Conservation (phyloP, 1,139 yeast genomes). For the Lodderomyces elongisporus region DNA sequence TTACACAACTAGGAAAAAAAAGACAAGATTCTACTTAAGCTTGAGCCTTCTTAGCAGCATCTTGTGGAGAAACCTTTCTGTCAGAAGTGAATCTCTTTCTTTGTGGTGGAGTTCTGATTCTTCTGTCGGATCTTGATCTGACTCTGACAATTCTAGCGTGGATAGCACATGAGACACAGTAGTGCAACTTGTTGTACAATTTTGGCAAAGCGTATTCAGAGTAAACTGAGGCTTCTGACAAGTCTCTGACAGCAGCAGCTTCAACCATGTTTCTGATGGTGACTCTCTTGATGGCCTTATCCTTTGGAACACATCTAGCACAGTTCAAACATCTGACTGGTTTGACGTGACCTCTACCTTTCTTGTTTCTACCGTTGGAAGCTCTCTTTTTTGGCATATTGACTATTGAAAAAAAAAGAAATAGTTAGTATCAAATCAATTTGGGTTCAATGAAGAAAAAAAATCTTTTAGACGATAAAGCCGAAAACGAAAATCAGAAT, state of each 20-base stretch:
- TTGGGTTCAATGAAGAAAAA: too few species aligned
- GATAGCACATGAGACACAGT: constrained; percentile 99
- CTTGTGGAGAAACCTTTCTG: constrained; percentile 95
- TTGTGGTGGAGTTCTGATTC: constrained; percentile 98
- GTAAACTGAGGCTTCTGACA: constrained; percentile 99
- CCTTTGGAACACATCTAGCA: constrained; percentile 99
- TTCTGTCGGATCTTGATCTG: constrained; percentile 98
- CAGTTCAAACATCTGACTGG: constrained; percentile 99
- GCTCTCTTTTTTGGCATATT: constrained; percentile 99
- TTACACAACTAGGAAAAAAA: background rate
- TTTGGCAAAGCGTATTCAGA: constrained; percentile 99
- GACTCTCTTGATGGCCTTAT: constrained; percentile 99
- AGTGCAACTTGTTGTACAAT: constrained; percentile 99
- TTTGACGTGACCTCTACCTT: constrained; percentile 99
- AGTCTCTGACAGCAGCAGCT: constrained; percentile 99
- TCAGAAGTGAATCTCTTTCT: constrained; percentile 98
- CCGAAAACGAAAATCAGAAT: too few species aligned
- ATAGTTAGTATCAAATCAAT: constrained; percentile 19
- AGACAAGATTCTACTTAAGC: background rate
- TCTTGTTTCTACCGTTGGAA: constrained; percentile 99
- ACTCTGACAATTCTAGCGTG: constrained; percentile 99
- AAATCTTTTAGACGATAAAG: too few species aligned
- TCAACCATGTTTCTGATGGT: constrained; percentile 99
- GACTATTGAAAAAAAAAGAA: constrained; percentile 8
- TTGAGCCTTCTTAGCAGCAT: constrained; percentile 90